A percentile compares a stretch with the other conserved stretches of the same genome.
Evolutionary conservation across 2,329 filamentous ascomycete genomes (phyloP).

Genomic region (Fusarium paranaense): DNA sequence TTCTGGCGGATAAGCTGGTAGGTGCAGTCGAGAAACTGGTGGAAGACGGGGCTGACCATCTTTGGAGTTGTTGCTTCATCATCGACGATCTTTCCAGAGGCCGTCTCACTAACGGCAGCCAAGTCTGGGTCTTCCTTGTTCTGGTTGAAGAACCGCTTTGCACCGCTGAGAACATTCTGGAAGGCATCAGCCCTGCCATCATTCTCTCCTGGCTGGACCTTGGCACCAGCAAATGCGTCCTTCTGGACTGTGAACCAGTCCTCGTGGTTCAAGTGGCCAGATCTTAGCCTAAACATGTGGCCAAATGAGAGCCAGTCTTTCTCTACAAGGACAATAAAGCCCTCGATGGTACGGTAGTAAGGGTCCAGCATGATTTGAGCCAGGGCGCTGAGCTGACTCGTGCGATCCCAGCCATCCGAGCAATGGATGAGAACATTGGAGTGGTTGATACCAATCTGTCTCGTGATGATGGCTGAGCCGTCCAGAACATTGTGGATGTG

Average conservation of each 20-base stretch:
- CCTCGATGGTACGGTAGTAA: constrained; percentile 92
- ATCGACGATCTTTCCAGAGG: constrained; percentile 57
- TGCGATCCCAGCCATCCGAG: constrained; percentile 98
- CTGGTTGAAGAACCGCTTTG: constrained; percentile 89
- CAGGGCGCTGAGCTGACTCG: constrained; percentile 91
- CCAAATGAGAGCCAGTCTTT: constrained; percentile 99
- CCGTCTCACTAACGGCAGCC: constrained; percentile 59
- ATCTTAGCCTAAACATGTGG: constrained; percentile 96
- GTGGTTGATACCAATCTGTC: constrained; percentile 90
- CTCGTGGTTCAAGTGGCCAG: constrained; percentile 87
- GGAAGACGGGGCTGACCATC: constrained; percentile 95
- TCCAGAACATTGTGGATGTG: constrained; percentile 88
- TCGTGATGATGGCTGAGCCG: constrained; percentile 84
- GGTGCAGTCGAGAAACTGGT: constrained; percentile 95
- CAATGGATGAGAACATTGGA: constrained; percentile 97
- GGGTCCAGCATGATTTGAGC: constrained; percentile 95
- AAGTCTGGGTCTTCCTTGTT: constrained; percentile 73
- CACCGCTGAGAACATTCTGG: constrained; percentile 88
- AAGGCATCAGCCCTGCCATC: constrained; percentile 78
- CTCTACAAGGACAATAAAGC: constrained; percentile 93
- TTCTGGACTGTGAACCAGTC: constrained; percentile 94
- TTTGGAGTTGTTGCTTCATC: constrained; percentile 82
- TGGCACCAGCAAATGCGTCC: constrained; percentile 76
- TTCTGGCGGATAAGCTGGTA: constrained; percentile 91
- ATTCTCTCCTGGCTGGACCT: constrained; percentile 71